phyloP scores from a whole-genome alignment of 2,329 filamentous ascomycete genomes.

The Clonostachys rosea region DNA sequence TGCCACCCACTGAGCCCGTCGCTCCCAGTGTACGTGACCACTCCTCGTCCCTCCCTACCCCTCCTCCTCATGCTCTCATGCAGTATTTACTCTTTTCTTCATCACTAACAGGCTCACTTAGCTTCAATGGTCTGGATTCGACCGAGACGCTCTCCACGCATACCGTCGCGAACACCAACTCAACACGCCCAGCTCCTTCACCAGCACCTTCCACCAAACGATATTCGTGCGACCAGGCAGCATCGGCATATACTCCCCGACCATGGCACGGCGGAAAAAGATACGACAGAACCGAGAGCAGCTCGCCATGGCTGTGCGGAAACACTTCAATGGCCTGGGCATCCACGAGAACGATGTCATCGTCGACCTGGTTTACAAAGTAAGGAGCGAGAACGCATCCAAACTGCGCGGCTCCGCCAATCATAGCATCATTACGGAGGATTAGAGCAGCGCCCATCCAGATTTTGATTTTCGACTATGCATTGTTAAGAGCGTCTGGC shows the following conservation, averaged over 20 bases:
- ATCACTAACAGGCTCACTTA: slow-evolving; percentile 13
- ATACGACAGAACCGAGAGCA: slow-evolving; percentile 68
- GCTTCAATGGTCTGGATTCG: slow-evolving; percentile 65
- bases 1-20: slow-evolving; percentile 16
- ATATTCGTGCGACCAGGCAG: slow-evolving; percentile 56
- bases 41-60: slow-evolving; percentile 3
- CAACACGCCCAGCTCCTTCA: slow-evolving; percentile 66
- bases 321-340: slow-evolving; percentile 78
- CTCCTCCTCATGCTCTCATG: slow-evolving; percentile 1
- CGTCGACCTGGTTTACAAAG: slow-evolving; percentile 72
- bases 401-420: slow-evolving; percentile 17
- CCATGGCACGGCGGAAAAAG: slow-evolving; percentile 61
- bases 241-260: slow-evolving; percentile 70
- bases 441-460: neutral
- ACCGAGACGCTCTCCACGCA: slow-evolving; percentile 63
- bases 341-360: slow-evolving; percentile 81
- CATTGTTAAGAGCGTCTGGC: slow-evolving; percentile 5
- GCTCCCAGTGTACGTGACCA: slow-evolving; percentile 24
- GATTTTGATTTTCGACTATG: neutral
- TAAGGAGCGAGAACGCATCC: slow-evolving; percentile 29
- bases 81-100: slow-evolving; percentile 6
- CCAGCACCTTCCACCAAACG: slow-evolving; percentile 55
- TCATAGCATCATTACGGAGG: slow-evolving; percentile 4
- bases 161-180: slow-evolving; percentile 74
- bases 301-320: slow-evolving; percentile 67